Conservation (phyloP, 352 stramenopile species). For the Phytophthora fragariae region DNA sequence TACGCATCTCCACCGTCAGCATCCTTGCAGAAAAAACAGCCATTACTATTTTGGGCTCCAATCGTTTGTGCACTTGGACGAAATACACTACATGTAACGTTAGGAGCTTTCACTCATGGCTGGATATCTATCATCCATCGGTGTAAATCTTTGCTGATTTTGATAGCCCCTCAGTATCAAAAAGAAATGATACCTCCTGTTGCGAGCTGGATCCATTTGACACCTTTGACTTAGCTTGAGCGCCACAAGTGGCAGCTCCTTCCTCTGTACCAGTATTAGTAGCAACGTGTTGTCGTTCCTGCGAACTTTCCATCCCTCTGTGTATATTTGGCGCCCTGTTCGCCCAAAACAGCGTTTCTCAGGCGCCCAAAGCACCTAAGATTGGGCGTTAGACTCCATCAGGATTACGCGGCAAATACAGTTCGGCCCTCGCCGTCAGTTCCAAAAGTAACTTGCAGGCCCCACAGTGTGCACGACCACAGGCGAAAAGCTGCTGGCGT, state of each 20-base stretch:
- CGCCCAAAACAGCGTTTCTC: background rate
- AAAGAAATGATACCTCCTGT: no score
- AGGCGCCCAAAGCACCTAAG: constrained; percentile 1
- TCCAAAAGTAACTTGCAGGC: constrained; percentile 35
- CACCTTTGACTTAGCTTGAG: no score
- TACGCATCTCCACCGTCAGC: constrained; percentile 13
- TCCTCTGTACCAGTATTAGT: no score
- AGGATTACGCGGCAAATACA: constrained; percentile 27
- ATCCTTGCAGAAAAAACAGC: constrained; percentile 17
- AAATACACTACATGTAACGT: background rate
- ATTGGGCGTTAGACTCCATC: constrained; percentile 29
- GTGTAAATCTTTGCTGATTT: no score
- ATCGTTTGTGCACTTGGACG: background rate
- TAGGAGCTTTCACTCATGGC: no score
- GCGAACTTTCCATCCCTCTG: background rate
- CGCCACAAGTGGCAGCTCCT: no score
- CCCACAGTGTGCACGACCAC: constrained; percentile 10
- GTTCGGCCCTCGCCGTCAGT: constrained; percentile 25
- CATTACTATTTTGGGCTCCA: no score
- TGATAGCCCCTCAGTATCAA: no score
- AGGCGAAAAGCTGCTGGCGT: constrained; percentile 1
- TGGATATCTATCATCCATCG: no score
- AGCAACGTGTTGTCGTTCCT: background rate
- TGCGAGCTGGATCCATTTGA: no score
- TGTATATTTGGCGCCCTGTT: background rate